Base-by-base conservation (phyloP, 768 basidiomycete species). In the Pleurotus djamor region DNA sequence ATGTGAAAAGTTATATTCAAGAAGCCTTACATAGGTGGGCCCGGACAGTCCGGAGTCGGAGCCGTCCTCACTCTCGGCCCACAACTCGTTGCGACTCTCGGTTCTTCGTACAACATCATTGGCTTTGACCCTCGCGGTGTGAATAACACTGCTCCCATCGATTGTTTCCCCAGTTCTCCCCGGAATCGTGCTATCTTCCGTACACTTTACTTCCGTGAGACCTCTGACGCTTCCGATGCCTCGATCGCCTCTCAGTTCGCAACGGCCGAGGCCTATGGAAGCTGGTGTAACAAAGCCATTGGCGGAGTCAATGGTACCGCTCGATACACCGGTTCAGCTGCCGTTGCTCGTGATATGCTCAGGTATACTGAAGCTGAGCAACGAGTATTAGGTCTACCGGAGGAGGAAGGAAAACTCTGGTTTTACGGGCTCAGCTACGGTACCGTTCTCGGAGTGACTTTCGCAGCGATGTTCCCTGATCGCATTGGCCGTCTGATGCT, bases 111-210 rank as follows among this genome's bases (percentile, higher is more conserved):
- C 60, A 79, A 83, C 57, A 61, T 81, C 4, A 69, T 83, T 7
- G 72, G 78, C 4, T 81, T 81, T 59, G 81, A 82, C 62, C 79
- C 79, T 14, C 65, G 79, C 66, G 79, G 78, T 76, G 61, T 50
- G 2, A 50, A 50, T 33, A 50, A 50, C 49, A 50, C 49, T 1
- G 21, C 49, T 21, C 9, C 34, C 49, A 50, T 50, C 16, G 49
- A 50, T 33, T 50, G 49, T 16, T 50, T 50, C 17, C 49, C 49
- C 8, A 32, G 32, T 33, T 7, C 16, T 33, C 49, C 16, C 2
- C 9, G 6, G 5, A 50, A 17, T 12, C 49, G 49, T 3, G 16
- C 7, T 33, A 50, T 50, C 49, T 50, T 50, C 49, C 28, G 17
- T 10, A 21, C 16, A 17, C 49, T 50, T 5, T 50, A 12, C 17